Evolutionary conservation across 257 asterid genomes (phyloP), one percentile per base, ranked within the genome.

Genomic region (Nicotiana sylvestris): DNA sequence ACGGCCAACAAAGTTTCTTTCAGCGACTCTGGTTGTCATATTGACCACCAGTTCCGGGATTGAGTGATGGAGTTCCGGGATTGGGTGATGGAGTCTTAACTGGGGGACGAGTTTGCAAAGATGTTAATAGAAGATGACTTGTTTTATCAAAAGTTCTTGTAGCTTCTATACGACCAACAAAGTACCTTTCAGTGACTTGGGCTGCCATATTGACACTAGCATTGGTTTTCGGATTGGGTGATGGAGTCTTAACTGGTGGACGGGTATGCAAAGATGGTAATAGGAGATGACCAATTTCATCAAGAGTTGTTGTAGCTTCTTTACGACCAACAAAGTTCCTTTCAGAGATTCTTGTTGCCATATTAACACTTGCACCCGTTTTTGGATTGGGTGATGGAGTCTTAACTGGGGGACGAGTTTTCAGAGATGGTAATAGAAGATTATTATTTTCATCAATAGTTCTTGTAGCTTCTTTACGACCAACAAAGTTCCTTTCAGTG

Each of bases 21-120:
- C 58, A 57, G 27, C 2, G 2, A 57, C 64, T 2, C 64, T 57
- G 27, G 25, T 57, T 16, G 64, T 27, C 64, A 18, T 57, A 17
- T 18, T 57, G 21, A 57, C 27, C 2, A 39, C 77, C 64, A 0
- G 27, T 57, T 57, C 11, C 27, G 6, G 81, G 88, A 43, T 76
- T 86, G 0, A 83, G 86, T 2, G 83, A 27, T 10, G 87, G 90
- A 6, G 88, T 83, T 57, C 11, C 27, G 6, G 81, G 88, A 43
- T 76, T 86, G 0, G 84, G 86, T 2, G 83, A 27, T 10, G 87
- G 90, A 6, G 88, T 83, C 0, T 15, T 62, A 64, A 43, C 53
- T 4, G 33, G 39, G 1, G 4, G 12, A 13, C 37, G 64, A 43
- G 46, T 2, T 57, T 1, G 30, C 27, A 57, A 57, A 18, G 64